Evolutionary conservation across 2,329 filamentous ascomycete species (phyloP).

Genomic region (Coniochaeta sp.): DNA sequence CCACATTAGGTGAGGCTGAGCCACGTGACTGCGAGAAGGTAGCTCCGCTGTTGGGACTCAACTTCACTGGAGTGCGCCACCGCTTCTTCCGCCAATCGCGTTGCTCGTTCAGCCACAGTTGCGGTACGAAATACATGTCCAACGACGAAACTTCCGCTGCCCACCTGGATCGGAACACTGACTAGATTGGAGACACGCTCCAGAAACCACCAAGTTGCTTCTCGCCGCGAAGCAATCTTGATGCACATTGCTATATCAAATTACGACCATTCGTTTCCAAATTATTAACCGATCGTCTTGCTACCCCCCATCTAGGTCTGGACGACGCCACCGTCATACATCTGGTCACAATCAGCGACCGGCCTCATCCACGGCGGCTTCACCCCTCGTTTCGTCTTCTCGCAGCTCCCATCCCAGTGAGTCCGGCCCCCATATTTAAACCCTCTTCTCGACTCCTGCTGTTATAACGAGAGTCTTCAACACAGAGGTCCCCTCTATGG

Average conservation of each 20-base stretch:
- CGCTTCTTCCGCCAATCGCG: background rate
- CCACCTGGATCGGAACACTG: background rate
- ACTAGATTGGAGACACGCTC: background rate
- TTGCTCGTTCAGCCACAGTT: background rate
- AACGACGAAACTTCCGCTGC: background rate
- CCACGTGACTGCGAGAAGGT: background rate
- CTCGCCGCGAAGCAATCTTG: background rate
- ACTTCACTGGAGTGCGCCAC: background rate
- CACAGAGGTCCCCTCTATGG: background rate
- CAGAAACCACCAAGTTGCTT: background rate
- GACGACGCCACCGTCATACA: background rate
- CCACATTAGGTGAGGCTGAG: background rate
- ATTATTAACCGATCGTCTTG: background rate
- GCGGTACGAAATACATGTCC: too few relatives aligned
- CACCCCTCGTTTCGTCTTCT: background rate
- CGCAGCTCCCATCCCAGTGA: background rate
- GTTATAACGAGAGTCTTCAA: background rate
- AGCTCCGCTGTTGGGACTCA: background rate
- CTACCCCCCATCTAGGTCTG: background rate
- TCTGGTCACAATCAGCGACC: background rate
- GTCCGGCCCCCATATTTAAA: background rate
- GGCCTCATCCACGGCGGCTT: background rate
- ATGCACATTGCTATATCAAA: background rate
- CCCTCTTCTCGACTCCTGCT: background rate
- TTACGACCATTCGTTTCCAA: background rate